Percentiles rank a stretch among this genome's conserved stretches.
phyloP scores from a whole-genome alignment of 306 rosid species.

The Quercus alba region DNA sequence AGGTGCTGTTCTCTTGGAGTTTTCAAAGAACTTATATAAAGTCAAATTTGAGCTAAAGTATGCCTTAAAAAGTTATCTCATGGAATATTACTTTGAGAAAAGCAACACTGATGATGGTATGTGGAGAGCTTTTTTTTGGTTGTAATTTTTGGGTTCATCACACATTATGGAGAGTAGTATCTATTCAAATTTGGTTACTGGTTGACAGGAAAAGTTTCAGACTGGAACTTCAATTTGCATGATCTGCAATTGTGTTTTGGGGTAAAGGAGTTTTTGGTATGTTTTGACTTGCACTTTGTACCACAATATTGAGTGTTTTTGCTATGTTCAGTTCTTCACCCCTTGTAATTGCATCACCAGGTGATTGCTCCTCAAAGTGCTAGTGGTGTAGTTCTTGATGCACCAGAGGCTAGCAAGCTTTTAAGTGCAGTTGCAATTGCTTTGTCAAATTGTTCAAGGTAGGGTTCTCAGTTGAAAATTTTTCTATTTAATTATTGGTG shows the following conservation, averaged over 20 bases:
- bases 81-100: conserved; percentile 72
- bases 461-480: conserved; percentile 5
- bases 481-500: conserved; percentile 7
- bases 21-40: conserved; percentile 58
- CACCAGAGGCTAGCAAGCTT: conserved; percentile 95
- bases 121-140: neutral
- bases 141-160: neutral
- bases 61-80: conserved; percentile 67
- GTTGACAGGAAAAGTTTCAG: conserved; percentile 42
- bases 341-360: conserved; percentile 39
- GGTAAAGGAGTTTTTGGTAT: conserved; percentile 86
- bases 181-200: conserved; percentile 23
- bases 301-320: conserved; percentile 2
- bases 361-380: conserved; percentile 97
- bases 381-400: conserved; percentile 94
- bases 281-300: conserved; percentile 24
- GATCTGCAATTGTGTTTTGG: conserved; percentile 92
- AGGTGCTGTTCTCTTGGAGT: conserved; percentile 61
- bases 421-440: conserved; percentile 98
- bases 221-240: conserved; percentile 64
- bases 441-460: conserved; percentile 93
- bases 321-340: neutral
- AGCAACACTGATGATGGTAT: conserved; percentile 50
- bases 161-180: conserved; percentile 3
- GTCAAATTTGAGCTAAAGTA: conserved; percentile 83